Evolutionary conservation across 148 eudicot species (phyloP).

Genomic region (Arbutus unedo): DNA sequence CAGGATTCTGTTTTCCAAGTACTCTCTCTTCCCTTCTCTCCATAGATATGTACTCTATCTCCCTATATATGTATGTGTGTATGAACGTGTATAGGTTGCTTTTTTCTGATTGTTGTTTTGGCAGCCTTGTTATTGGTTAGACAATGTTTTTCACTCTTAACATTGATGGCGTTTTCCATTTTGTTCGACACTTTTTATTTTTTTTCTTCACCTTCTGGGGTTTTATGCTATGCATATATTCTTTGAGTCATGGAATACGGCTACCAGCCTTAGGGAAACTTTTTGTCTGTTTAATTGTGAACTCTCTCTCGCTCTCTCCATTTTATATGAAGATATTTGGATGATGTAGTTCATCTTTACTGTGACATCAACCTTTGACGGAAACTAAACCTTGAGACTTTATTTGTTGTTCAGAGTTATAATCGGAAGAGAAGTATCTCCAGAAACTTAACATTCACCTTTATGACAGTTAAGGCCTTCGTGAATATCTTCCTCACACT

Average conservation of each 20-base stretch:
- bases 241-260: background rate
- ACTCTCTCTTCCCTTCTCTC: constrained; percentile 3
- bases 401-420: background rate
- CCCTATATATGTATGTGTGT: background rate
- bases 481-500: background rate
- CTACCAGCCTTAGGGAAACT: background rate
- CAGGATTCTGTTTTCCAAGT: background rate
- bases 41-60: background rate
- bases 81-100: background rate
- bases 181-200: background rate
- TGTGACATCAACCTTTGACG: background rate
- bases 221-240: background rate
- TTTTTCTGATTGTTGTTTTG: background rate
- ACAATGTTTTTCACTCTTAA: background rate
- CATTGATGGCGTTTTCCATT: background rate
- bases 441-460: background rate
- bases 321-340: background rate
- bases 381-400: background rate
- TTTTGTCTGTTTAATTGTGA: too few species aligned
- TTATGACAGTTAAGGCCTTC: background rate
- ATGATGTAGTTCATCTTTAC: background rate
- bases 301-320: background rate
- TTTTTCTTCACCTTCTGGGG: background rate
- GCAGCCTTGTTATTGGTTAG: background rate
- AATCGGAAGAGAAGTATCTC: background rate